These are phyloP conservation scores for Polyporus tsugae DNA, from an alignment of 1,284 basidiomycete species.

Conservation along the genomic window DNA sequence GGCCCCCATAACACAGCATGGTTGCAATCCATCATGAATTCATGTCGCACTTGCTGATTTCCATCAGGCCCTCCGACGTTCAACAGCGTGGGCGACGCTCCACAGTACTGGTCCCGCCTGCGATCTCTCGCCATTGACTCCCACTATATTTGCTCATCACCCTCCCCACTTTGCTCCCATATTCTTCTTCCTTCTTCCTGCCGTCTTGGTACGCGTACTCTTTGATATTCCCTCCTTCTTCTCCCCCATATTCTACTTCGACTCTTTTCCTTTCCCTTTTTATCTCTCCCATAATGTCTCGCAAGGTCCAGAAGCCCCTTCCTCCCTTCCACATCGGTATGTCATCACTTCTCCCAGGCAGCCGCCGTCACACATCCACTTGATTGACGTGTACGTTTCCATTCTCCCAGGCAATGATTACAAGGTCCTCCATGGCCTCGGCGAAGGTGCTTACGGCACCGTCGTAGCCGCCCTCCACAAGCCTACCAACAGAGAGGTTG, in stretches of 20 bases:
- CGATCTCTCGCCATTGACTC: conserved; percentile 4
- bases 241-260: conserved; percentile 13
- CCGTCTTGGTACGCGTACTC: conserved; percentile 22
- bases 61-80: conserved; percentile 17
- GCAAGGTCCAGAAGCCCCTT: conserved; percentile 51
- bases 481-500: conserved; percentile 71
- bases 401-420: conserved; percentile 71
- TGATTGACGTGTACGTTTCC: conserved; percentile 9
- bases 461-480: conserved; percentile 74
- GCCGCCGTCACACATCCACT: conserved; percentile 2
- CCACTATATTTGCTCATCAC: conserved; percentile 20
- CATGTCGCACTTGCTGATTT: conserved; percentile 33
- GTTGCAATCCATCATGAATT: conserved; percentile 35
- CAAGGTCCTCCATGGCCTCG: conserved; percentile 75
- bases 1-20: conserved; percentile 26
- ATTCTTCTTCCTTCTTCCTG: conserved; percentile 28
- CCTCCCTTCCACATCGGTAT: conserved; percentile 75
- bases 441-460: conserved; percentile 84
- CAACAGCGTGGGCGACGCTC: neutral
- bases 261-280: conserved; percentile 25
- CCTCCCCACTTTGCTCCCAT: conserved; percentile 6
- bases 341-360: conserved; percentile 25
- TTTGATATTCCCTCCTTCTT: conserved; percentile 32
- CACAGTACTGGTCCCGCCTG: conserved; percentile 1
- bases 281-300: conserved; percentile 32